Evolutionary conservation across 2,329 filamentous ascomycete genomes (phyloP).

Genomic region (Purpureocillium lavendulum): DNA sequence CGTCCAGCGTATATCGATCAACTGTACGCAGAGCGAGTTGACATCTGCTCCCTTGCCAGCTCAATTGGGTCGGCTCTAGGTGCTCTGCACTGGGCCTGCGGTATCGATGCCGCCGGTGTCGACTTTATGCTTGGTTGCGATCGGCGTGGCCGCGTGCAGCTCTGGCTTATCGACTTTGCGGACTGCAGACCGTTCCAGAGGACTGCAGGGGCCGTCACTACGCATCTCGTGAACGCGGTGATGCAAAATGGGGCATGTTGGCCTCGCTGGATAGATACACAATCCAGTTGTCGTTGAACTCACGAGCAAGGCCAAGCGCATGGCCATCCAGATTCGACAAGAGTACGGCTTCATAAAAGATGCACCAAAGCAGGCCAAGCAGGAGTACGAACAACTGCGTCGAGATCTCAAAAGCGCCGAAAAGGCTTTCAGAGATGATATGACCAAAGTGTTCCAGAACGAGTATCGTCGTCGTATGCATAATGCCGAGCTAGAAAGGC

Average conservation of each 20-base stretch:
- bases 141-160: background rate
- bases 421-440: no score
- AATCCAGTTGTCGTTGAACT: no score
- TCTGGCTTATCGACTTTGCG: constrained; percentile 16
- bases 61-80: constrained; percentile 14
- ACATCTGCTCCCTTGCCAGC: constrained; percentile 1
- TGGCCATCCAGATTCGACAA: no score
- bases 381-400: no score
- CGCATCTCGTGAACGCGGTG: constrained; percentile 9
- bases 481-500: no score
- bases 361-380: no score
- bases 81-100: constrained; percentile 15
- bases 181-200: constrained; percentile 9
- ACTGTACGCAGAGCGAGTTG: constrained; percentile 3
- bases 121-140: constrained; percentile 12
- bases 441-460: no score
- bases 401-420: no score
- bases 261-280: constrained; percentile 9
- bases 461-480: no score
- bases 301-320: no score
- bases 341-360: no score
- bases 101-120: constrained; percentile 13
- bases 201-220: constrained; percentile 2
- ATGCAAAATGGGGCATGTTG: constrained; percentile 8
- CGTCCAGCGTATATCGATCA: constrained; percentile 15